Base-by-base conservation (phyloP, 2,329 filamentous ascomycete genomes). In the Penicillium sp. region DNA sequence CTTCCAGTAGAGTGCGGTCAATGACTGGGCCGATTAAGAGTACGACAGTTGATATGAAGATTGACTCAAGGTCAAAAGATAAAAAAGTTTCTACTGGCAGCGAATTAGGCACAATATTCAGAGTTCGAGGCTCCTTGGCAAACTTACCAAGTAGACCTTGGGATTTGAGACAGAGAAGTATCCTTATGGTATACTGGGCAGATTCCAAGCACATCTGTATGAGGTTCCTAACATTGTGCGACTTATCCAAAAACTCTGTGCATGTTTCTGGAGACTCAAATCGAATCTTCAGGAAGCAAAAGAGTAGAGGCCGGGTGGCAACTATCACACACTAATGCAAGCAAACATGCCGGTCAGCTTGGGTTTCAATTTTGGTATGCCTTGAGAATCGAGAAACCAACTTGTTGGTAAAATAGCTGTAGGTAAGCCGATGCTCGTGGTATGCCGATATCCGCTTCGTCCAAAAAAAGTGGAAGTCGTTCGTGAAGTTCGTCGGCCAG, bases 1-100 rank as follows among this genome's bases (percentile, higher is more conserved):
- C 34, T 2, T 36, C n/a, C 11, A n/a, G 2, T 36, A 36, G 6
- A 6, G 13, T 14, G 34, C 2, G 34, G n/a, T 36, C 34, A 14
- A 36, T 36, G 4, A 14, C 34, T 36, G 34, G 34, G 31, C 43
- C 59, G 36, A 61, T 59, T 24, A 61, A 54, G 6, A 61, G 59
- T 32, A 59, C 57, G 18, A 59, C 52, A 6, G 59, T 56, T 29
- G 59, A 61, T 16, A 59, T 53, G 24, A 59, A 61, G 39, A 61
- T 47, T 31, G 59, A 61, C 18, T 61, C 59, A 14, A 61, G 56
- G 16, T 61, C 59, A 27, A 61, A 61, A 22, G 57, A 45, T 7
- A 36, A 13, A 5, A n/a, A 36, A n/a, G 34, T 36, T 7, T 36
- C 34, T 36, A n/a, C 14, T 1, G 13, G 11, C 34, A 14, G 13